Conservation (phyloP, 2,329 filamentous ascomycete species). For the Colletotrichum horii region DNA sequence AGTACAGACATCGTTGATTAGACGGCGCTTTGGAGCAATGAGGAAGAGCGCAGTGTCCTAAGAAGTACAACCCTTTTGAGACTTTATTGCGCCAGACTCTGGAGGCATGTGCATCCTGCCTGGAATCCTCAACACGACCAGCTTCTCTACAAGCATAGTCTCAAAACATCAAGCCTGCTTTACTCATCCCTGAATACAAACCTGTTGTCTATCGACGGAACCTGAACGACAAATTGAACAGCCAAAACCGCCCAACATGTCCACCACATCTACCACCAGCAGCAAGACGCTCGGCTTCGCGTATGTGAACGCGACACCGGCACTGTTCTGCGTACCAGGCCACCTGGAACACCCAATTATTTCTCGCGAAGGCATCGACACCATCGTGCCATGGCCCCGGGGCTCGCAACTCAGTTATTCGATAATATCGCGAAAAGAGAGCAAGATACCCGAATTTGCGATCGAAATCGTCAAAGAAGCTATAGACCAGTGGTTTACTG, state of each 20-base stretch:
- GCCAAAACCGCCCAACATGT: neutral
- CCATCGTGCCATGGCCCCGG: too few relatives aligned
- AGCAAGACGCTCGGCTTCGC: neutral
- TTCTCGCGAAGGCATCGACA: neutral
- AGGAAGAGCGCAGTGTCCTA: neutral
- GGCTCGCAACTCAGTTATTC: too few relatives aligned
- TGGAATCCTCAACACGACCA: neutral
- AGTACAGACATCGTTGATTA: neutral
- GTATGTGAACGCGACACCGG: neutral
- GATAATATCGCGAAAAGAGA: too few relatives aligned
- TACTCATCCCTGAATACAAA: neutral
- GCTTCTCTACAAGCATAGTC: neutral
- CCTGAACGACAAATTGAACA: neutral
- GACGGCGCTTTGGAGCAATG: neutral
- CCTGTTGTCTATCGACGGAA: rapidly evolving
- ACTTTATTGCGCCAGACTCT: rapidly evolving
- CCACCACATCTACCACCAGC: neutral
- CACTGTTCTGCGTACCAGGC: neutral
- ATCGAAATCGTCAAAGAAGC: too few relatives aligned
- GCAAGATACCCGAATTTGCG: too few relatives aligned
- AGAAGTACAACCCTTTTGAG: neutral
- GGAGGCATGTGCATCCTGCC: neutral
- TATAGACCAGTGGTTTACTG: too few relatives aligned
- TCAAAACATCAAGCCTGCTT: neutral
- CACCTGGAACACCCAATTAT: neutral